These are phyloP conservation scores for Alternaria triticina DNA, from an alignment of 2,329 filamentous ascomycete species.

Conservation along the genomic window DNA sequence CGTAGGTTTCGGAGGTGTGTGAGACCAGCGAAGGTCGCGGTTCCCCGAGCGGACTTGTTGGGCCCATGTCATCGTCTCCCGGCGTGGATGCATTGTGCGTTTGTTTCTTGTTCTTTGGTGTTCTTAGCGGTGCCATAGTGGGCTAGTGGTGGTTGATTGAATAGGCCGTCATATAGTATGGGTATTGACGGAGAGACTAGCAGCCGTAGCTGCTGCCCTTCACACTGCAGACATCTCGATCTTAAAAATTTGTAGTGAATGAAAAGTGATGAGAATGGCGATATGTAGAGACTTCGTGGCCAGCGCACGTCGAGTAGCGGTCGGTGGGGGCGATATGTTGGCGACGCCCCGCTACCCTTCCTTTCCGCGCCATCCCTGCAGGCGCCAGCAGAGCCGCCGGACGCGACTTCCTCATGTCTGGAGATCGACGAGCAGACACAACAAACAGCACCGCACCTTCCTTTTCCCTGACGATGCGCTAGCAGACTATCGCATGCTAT, in stretches of 20 bases:
- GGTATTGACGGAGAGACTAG: conserved; percentile 46
- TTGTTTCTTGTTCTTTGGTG: conserved; percentile 50
- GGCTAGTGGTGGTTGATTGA: conserved; percentile 44
- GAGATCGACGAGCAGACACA: conserved; percentile 16
- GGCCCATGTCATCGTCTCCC: conserved; percentile 26
- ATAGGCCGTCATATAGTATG: conserved; percentile 37
- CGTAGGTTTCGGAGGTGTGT: conserved; percentile 67
- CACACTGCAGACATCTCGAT: conserved; percentile 49
- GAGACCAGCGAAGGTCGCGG: conserved; percentile 38
- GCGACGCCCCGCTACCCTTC: conserved; percentile 25
- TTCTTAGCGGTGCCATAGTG: conserved; percentile 56
- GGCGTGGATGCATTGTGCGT: conserved; percentile 41
- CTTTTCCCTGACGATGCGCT: neutral
- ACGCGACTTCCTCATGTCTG: conserved; percentile 28
- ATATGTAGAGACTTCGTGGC: conserved; percentile 28
- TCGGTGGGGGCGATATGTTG: conserved; percentile 30
- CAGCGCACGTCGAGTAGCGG: conserved; percentile 32
- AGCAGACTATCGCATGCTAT: neutral
- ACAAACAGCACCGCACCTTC: conserved; percentile 18
- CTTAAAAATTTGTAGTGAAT: conserved; percentile 19
- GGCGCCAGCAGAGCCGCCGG: conserved; percentile 17
- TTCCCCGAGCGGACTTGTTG: conserved; percentile 34
- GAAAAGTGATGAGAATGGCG: conserved; percentile 23
- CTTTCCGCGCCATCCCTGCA: conserved; percentile 21
- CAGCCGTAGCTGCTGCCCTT: conserved; percentile 57